Evolutionary conservation across 495 filamentous ascomycete species (phyloP).

Genomic region (Monascus purpureus): DNA sequence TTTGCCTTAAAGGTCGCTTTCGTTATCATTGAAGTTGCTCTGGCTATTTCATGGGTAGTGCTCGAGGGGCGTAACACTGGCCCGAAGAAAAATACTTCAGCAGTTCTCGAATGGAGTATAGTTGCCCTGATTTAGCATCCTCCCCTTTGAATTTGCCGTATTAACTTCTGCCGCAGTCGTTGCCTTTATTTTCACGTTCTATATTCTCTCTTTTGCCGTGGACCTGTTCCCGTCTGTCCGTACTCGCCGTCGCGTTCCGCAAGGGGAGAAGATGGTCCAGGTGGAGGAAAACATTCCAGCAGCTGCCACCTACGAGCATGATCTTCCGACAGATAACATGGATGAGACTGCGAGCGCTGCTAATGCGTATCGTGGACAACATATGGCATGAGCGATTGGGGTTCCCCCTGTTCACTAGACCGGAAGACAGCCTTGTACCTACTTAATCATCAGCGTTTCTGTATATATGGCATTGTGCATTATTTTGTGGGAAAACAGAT

Average conservation of each 20-base stretch:
- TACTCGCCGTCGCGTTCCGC: slow-evolving; percentile 39
- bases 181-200: slow-evolving; percentile 80
- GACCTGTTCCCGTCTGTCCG: slow-evolving; percentile 72
- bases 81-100: slow-evolving; percentile 37
- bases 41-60: slow-evolving; percentile 53
- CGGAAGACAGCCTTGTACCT: too few species aligned
- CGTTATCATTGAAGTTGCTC: slow-evolving; percentile 60
- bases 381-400: too few species aligned
- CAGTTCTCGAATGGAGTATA: slow-evolving; percentile 58
- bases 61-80: slow-evolving; percentile 18
- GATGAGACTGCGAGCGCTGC: too few species aligned
- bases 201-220: slow-evolving; percentile 75
- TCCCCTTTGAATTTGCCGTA: neutral
- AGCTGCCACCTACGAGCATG: neutral
- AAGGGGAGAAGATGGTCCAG: slow-evolving; percentile 25
- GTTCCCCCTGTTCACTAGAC: too few species aligned
- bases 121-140: neutral
- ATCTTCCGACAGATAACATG: too few species aligned
- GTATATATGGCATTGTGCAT: too few species aligned
- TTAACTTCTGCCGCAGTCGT: slow-evolving; percentile 34
- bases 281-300: slow-evolving; percentile 6
- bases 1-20: slow-evolving; percentile 77
- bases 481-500: too few species aligned
- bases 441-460: too few species aligned
- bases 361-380: neutral